A percentile compares a stretch with the other conserved stretches of the same genome.
Evolutionary conservation across 2,329 filamentous ascomycete genomes (phyloP).

Genomic region (Annulohypoxylon truncatum): DNA sequence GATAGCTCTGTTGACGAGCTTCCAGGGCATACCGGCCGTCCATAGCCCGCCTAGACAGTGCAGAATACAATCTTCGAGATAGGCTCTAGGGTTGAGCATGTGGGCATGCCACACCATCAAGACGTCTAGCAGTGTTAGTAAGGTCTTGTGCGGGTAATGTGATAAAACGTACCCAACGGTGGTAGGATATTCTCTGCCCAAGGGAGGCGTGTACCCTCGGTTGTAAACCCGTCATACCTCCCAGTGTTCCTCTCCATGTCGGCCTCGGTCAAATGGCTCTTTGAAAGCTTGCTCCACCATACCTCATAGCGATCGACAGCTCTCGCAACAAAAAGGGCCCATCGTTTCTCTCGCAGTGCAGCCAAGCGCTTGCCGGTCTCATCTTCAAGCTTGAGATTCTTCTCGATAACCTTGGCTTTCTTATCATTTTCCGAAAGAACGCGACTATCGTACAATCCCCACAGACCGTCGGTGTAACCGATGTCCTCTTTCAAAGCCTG

Average conservation of each 20-base stretch:
- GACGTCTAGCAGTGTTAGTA: constrained; percentile 64
- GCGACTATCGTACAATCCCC: constrained; percentile 66
- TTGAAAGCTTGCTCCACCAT: constrained; percentile 67
- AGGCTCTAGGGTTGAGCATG: constrained; percentile 80
- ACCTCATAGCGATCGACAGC: constrained; percentile 75
- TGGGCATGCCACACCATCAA: constrained; percentile 85
- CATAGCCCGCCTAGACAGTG: constrained; percentile 66
- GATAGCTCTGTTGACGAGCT: constrained; percentile 67
- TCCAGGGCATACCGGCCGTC: constrained; percentile 75
- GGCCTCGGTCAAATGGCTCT: constrained; percentile 49
- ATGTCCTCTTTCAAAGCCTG: constrained; percentile 74
- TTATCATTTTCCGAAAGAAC: constrained; percentile 46
- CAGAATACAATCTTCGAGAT: constrained; percentile 78
- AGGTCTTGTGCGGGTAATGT: constrained; percentile 1
- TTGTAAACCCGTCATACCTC: constrained; percentile 52
- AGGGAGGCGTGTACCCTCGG: constrained; percentile 37
- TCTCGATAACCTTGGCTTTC: constrained; percentile 25
- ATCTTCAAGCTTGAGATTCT: constrained; percentile 45
- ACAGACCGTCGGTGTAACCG: constrained; percentile 74
- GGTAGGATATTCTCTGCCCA: constrained; percentile 62
- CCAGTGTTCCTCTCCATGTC: constrained; percentile 50
- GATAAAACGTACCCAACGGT: constrained; percentile 63
- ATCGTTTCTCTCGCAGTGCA: constrained; percentile 76
- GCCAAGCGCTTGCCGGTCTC: constrained; percentile 59
- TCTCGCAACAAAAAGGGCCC: constrained; percentile 75